phyloP scores from a whole-genome alignment of 139 green algal species.

The Tetratostichococcus sp. region DNA sequence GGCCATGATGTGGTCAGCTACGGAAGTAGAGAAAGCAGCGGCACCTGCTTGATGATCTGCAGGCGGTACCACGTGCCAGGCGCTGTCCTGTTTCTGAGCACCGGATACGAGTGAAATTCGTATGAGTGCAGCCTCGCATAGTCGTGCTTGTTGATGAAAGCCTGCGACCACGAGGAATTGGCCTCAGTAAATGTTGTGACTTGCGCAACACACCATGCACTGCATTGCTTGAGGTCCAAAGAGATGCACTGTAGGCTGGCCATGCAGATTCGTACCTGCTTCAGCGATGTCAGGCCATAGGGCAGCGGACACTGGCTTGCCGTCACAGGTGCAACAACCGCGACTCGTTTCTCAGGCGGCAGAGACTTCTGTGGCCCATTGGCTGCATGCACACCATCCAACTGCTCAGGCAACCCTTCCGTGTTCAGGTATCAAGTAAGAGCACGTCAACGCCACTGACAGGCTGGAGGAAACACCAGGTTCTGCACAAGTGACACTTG shows the following conservation, averaged over 20 bases:
- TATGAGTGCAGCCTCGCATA: conserved; percentile 11
- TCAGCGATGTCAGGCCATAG: neutral
- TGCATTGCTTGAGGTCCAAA: too few species aligned
- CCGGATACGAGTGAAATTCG: conserved; percentile 5
- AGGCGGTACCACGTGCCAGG: neutral
- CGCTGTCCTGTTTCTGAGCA: neutral
- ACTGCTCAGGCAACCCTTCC: too few species aligned
- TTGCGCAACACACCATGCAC: too few species aligned
- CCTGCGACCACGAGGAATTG: too few species aligned
- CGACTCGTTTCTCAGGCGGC: neutral
- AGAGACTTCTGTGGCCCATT: neutral
- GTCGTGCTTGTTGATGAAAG: conserved; percentile 20
- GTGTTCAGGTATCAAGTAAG: too few species aligned
- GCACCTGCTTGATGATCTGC: neutral
- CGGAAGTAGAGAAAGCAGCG: too few species aligned
- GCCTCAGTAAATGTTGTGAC: too few species aligned
- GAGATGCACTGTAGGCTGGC: too few species aligned
- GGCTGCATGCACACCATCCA: neutral
- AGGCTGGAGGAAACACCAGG: too few species aligned
- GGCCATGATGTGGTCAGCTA: too few species aligned
- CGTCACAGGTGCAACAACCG: neutral
- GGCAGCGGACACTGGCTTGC: neutral
- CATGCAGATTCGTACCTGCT: neutral
- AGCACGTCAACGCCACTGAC: too few species aligned
- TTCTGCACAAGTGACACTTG: too few species aligned